Percentiles rank a stretch among this genome's conserved stretches.
Conservation (phyloP, 805 yeast genomes). For the Wickerhamomyces bisporus region DNA sequence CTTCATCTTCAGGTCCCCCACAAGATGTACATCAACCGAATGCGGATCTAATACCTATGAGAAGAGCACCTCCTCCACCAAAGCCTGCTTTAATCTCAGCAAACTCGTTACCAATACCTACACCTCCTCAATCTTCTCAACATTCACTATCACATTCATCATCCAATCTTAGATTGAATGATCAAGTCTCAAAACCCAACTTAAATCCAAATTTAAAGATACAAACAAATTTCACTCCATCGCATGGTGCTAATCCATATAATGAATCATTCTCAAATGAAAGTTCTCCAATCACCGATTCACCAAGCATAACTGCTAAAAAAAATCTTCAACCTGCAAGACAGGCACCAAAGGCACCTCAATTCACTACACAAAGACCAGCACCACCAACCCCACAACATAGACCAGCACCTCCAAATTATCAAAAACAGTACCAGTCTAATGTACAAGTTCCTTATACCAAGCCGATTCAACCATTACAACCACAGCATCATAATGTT, state of each 20-base stretch:
- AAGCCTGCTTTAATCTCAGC: slow-evolving; percentile 8
- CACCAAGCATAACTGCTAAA: slow-evolving; percentile 9
- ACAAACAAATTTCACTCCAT: slow-evolving; percentile 17
- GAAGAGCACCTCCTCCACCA: slow-evolving; percentile 58
- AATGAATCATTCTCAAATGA: slow-evolving; percentile 9
- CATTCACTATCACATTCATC: slow-evolving; percentile 6
- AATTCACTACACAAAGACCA: slow-evolving; percentile 18
- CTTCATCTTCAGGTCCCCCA: slow-evolving; percentile 1
- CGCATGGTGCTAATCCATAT: slow-evolving; percentile 23
- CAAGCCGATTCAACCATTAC: slow-evolving; percentile 20
- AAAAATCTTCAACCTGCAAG: slow-evolving; percentile 21
- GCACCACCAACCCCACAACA: slow-evolving; percentile 10
- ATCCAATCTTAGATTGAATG: slow-evolving; percentile 9
- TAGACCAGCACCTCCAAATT: background rate
- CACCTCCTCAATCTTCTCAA: slow-evolving; percentile 42
- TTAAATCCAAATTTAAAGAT: slow-evolving; percentile 32
- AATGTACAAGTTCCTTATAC: slow-evolving; percentile 5
- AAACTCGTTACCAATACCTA: slow-evolving; percentile 39
- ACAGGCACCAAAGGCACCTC: slow-evolving; percentile 27
- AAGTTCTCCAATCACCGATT: slow-evolving; percentile 7
- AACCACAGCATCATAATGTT: slow-evolving; percentile 25
- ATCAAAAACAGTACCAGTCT: background rate
- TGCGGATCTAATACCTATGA: slow-evolving; percentile 38
- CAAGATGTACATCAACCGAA: slow-evolving; percentile 6
- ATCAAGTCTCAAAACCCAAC: slow-evolving; percentile 5